Percentiles rank a stretch among this genome's conserved stretches.
These are phyloP conservation scores for Salix koriyanagi DNA, from an alignment of 345 rosid species.

Conservation along the genomic window DNA sequence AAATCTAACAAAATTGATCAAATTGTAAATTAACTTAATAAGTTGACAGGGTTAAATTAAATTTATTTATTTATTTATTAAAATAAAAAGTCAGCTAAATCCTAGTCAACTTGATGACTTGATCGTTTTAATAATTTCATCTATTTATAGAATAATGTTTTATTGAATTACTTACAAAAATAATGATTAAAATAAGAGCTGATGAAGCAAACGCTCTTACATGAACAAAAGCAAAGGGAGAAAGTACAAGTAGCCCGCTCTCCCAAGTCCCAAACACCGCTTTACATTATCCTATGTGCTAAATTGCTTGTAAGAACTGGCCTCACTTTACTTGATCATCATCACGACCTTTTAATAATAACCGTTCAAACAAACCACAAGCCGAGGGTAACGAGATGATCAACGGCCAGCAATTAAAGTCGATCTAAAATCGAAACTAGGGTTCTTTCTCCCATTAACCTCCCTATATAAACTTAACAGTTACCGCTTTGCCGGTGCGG, in stretches of 20 bases:
- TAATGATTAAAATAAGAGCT: neutral
- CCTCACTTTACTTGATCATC: neutral
- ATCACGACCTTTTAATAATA: neutral
- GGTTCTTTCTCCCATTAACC: conserved; percentile 20
- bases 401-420: conserved; percentile 19
- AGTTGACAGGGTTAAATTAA: no score
- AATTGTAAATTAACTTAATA: no score
- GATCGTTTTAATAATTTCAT: no score
- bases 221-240: neutral
- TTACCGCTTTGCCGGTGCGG: conserved; percentile 31
- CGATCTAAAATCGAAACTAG: conserved; percentile 13
- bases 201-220: neutral
- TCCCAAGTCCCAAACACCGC: no score
- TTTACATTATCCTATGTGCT: neutral
- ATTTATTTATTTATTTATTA: no score
- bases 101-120: no score
- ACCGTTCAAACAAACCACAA: neutral
- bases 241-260: no score
- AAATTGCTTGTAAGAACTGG: neutral
- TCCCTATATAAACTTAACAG: conserved; percentile 29
- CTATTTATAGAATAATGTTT: no score
- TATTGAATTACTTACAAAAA: no score
- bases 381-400: neutral
- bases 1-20: no score
- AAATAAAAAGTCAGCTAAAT: no score